Percentiles rank a stretch among this genome's conserved stretches.
Conservation (phyloP, 208 protist species). For the Trypanosoma brucei region DNA sequence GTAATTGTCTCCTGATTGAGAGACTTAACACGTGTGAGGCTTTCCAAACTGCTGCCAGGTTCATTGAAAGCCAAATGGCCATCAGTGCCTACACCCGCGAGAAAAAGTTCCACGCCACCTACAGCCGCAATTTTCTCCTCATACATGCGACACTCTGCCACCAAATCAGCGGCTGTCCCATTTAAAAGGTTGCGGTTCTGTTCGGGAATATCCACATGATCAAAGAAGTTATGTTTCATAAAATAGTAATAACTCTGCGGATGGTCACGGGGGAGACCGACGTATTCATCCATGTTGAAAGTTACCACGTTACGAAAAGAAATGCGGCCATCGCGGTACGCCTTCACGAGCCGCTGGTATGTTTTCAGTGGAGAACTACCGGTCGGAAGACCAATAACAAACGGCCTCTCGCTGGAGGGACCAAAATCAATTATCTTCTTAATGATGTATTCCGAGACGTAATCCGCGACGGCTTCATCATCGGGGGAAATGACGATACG, state of each 20-base stretch:
- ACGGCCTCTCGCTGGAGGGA: constrained; percentile 71
- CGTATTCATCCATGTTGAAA: constrained; percentile 98
- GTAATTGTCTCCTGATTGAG: constrained; percentile 92
- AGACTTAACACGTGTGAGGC: constrained; percentile 90
- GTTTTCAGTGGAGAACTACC: constrained; percentile 84
- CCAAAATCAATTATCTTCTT: constrained; percentile 82
- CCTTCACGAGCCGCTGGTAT: constrained; percentile 88
- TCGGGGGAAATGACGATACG: constrained; percentile 87
- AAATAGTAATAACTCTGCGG: constrained; percentile 94
- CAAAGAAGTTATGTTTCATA: constrained; percentile 94
- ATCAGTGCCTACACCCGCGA: constrained; percentile 92
- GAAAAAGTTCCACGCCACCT: constrained; percentile 93
- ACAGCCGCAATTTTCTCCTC: constrained; percentile 86
- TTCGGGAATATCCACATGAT: constrained; percentile 90
- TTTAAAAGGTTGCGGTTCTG: constrained; percentile 92
- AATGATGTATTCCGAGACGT: constrained; percentile 83
- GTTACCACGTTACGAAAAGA: constrained; percentile 92
- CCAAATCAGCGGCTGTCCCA: constrained; percentile 86
- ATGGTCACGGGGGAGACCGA: constrained; percentile 85
- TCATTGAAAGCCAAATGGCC: constrained; percentile 96
- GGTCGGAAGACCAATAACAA: constrained; percentile 93
- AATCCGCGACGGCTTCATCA: constrained; percentile 60
- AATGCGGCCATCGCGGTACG: constrained; percentile 77
- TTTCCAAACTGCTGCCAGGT: constrained; percentile 88
- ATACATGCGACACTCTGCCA: constrained; percentile 88